Conservation (phyloP, 345 rosid genomes). For the Arabidopsis suecica region DNA sequence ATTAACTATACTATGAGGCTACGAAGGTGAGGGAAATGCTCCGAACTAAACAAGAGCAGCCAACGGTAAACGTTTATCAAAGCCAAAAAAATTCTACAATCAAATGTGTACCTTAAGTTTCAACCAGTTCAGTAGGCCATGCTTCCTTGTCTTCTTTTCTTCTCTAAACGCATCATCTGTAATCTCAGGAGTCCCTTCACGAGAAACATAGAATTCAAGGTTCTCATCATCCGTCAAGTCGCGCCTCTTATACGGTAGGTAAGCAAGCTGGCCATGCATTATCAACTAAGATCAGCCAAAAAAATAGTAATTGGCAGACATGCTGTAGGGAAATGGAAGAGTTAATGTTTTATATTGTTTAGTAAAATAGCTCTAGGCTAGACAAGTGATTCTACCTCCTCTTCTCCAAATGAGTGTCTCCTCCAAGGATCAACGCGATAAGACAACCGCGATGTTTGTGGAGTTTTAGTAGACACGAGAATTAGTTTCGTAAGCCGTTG, state of each 20-base stretch:
- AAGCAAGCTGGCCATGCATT: conserved; percentile 76
- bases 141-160: conserved; percentile 86
- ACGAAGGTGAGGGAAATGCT: conserved; percentile 17
- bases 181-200: conserved; percentile 68
- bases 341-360: not conserved
- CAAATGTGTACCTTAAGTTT: conserved; percentile 69
- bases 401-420: conserved; percentile 99
- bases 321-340: not conserved
- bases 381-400: conserved; percentile 69
- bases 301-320: conserved; percentile 10
- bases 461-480: conserved; percentile 87
- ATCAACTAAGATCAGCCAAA: conserved; percentile 45
- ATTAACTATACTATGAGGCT: conserved; percentile 9
- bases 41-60: conserved; percentile 3
- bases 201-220: conserved; percentile 71
- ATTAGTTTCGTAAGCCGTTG: conserved; percentile 89
- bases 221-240: conserved; percentile 94
- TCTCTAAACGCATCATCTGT: conserved; percentile 67
- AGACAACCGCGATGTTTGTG: conserved; percentile 74
- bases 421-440: conserved; percentile 76
- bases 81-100: conserved; percentile 31
- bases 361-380: not conserved
- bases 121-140: conserved; percentile 93
- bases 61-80: conserved; percentile 20
- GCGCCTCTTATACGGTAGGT: conserved; percentile 91